phyloP scores from a whole-genome alignment of 768 basidiomycete species.

The Leccinum arenicola region DNA sequence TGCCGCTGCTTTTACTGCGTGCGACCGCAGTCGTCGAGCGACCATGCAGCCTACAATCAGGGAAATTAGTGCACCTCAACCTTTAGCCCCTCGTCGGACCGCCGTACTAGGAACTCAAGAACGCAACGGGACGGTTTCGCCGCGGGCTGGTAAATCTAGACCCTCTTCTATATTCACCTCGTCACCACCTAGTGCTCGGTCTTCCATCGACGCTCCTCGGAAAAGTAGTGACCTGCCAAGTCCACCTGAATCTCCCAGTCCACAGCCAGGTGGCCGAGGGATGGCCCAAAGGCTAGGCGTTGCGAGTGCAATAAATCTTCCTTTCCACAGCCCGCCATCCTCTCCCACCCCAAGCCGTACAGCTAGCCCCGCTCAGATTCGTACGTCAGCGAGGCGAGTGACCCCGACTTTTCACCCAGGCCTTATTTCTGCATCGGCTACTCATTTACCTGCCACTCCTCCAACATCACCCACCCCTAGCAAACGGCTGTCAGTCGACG shows the following conservation, averaged over 20 bases:
- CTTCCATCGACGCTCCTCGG: constrained; percentile 36
- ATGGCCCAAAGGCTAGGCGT: constrained; percentile 35
- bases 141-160: constrained; percentile 32
- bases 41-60: constrained; percentile 33
- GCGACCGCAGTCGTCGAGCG: constrained; percentile 42
- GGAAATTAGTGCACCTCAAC: constrained; percentile 42
- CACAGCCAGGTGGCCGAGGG: constrained; percentile 37
- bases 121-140: constrained; percentile 30
- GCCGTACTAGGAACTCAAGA: constrained; percentile 22
- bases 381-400: constrained; percentile 39
- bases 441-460: constrained; percentile 44
- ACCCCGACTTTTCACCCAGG: constrained; percentile 42
- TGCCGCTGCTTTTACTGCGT: constrained; percentile 45
- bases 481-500: constrained; percentile 27
- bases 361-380: constrained; percentile 42
- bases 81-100: constrained; percentile 33
- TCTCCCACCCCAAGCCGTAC: constrained; percentile 39
- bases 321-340: constrained; percentile 36
- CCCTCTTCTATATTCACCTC: constrained; percentile 32
- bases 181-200: constrained; percentile 25
- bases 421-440: constrained; percentile 47
- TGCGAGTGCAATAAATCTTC: constrained; percentile 42
- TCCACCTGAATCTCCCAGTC: constrained; percentile 49
- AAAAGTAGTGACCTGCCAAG: constrained; percentile 39
- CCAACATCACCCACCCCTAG: constrained; percentile 29